Conservation (phyloP, 305 asterid species). For the Fraxinus xanthoxyloides region DNA sequence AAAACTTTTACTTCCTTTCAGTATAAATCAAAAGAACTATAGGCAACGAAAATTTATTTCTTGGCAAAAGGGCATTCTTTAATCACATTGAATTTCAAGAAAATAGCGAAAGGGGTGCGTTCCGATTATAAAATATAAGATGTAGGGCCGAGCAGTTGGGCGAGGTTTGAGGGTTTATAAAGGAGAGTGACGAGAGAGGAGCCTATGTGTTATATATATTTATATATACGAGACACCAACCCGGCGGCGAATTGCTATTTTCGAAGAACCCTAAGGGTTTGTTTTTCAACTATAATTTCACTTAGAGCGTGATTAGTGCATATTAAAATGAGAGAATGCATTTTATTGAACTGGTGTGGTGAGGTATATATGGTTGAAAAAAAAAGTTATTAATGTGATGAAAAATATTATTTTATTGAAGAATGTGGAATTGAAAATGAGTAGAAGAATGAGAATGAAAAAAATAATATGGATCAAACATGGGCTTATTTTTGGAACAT, state of each 20-base stretch:
- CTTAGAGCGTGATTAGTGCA: too few relatives aligned
- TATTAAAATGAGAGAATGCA: too few relatives aligned
- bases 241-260: conserved; percentile 72
- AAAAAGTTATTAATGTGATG: too few relatives aligned
- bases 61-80: conserved; percentile 23
- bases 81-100: conserved; percentile 27
- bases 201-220: conserved; percentile 8
- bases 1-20: conserved; percentile 6
- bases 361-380: too few relatives aligned
- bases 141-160: conserved; percentile 25
- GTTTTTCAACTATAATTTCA: conserved; percentile 36
- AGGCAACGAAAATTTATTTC: neutral
- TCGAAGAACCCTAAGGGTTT: conserved; percentile 70
- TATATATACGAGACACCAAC: conserved; percentile 29
- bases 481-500: neutral
- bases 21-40: conserved; percentile 17
- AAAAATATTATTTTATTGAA: too few relatives aligned
- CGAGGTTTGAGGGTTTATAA: conserved; percentile 19
- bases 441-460: too few relatives aligned
- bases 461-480: too few relatives aligned
- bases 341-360: too few relatives aligned
- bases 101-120: neutral
- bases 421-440: too few relatives aligned
- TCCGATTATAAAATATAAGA: neutral
- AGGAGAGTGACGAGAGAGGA: conserved; percentile 12